These are phyloP conservation scores for Chlorella sp. DNA, from an alignment of 139 green algal genomes.

Conservation along the genomic window DNA sequence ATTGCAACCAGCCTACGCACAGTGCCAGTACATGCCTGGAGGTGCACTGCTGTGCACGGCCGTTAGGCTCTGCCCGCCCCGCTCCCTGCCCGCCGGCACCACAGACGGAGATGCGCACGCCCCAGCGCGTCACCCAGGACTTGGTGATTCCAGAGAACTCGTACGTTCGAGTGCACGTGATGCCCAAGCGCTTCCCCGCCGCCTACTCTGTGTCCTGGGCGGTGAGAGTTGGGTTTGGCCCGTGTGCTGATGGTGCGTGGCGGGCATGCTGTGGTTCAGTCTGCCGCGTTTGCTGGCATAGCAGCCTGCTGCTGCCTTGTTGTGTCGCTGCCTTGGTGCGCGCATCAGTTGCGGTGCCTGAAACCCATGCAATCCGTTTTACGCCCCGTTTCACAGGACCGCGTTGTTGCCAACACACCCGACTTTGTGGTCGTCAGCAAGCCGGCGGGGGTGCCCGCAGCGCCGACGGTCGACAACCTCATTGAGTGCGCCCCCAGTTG, in stretches of 20 bases:
- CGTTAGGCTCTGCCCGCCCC: not conserved
- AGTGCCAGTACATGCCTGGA: not conserved
- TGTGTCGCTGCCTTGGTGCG: not conserved
- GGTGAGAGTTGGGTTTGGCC: not conserved
- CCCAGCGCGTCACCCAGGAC: slow-evolving; percentile 27
- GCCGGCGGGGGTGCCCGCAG: slow-evolving; percentile 75
- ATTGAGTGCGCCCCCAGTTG: slow-evolving; percentile 51
- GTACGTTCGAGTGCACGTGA: slow-evolving; percentile 79
- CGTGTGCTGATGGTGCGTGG: too few relatives aligned
- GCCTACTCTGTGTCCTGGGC: slow-evolving; percentile 51
- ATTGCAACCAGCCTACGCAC: not conserved
- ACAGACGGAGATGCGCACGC: slow-evolving; percentile 6
- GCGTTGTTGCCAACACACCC: slow-evolving; percentile 50
- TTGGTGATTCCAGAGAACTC: slow-evolving; percentile 20
- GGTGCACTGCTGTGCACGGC: not conserved
- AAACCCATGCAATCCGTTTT: not conserved
- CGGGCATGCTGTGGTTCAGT: too few relatives aligned
- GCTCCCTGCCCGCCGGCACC: not conserved
- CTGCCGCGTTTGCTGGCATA: too few relatives aligned
- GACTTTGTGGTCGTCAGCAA: slow-evolving; percentile 84
- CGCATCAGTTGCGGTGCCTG: not conserved
- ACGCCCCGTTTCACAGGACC: slow-evolving; percentile 10
- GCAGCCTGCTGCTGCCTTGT: not conserved
- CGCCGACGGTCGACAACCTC: slow-evolving; percentile 59
- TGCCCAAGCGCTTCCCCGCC: slow-evolving; percentile 79